Base-by-base conservation (phyloP, 2,329 filamentous ascomycete genomes). In the Aspergillus arachidicola region DNA sequence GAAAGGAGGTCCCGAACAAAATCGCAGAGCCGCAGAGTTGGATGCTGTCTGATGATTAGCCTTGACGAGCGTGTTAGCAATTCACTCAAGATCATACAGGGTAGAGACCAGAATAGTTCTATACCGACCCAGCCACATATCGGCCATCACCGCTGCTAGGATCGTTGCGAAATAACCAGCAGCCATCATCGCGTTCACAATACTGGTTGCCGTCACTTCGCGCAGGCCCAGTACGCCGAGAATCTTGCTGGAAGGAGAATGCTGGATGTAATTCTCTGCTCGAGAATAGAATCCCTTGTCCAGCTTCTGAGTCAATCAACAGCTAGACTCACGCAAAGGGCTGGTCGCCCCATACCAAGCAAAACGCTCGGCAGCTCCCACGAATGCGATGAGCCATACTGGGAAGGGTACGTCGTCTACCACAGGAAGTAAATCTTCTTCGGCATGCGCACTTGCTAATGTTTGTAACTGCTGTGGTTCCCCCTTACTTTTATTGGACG, bases 81-180 rank as follows among this genome's bases (percentile, higher is more conserved):
- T 7, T 28, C 26, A 28, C 1, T 28, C 26, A 28, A 6, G 26
- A 6, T 28, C 26, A 28, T 28, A 28, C 26, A 28, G 6, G 1
- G 1, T 6, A 28, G 26, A 28, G 26, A 28, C 26, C 26, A 28
- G 26, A 28, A 28, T 7, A 28, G 26, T 28, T 28, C 6, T 7
- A 28, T 28, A 28, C 5, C 26, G 26, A 28, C 26, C 26, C 26
- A 1, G 0, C 26, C 26, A 28, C 26, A 28, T 28, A 28, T 28
- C 1, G 1, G 26, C 26, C 1, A 28, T 1, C 1, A 28, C 26
- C 1, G 26, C 26, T 7, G 26, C 26, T 1, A 6, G 5, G 5
- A 28, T 28, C 26, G 26, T 28, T 28, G 26, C 26, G 26, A 28
- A 6, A 28, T 28, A 28, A 28, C 26, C 26, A 1, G 26, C 26